Percentiles rank a stretch among this genome's conserved stretches.
Evolutionary conservation across 2,329 filamentous ascomycete genomes (phyloP).

Genomic region (Venturia carpophila): DNA sequence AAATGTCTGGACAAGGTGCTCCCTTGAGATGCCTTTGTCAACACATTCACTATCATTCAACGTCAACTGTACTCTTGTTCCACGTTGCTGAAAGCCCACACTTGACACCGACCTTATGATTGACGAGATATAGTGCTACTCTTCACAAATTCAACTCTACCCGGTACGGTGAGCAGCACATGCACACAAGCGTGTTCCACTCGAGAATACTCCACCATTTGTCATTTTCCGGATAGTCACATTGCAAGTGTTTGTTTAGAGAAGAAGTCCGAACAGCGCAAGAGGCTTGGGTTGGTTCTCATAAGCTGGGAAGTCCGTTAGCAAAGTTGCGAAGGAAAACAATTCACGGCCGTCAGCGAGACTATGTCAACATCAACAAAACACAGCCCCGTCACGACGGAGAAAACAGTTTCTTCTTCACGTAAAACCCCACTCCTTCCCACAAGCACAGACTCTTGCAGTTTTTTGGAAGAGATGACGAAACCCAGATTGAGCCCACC

Average conservation of each 20-base stretch:
- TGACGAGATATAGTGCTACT: background rate
- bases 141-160: background rate
- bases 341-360: background rate
- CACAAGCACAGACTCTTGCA: background rate
- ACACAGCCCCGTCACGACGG: background rate
- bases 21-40: background rate
- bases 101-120: background rate
- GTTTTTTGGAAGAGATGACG: background rate
- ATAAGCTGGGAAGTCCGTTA: background rate
- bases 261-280: background rate
- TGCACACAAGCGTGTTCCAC: conserved; percentile 1
- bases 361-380: background rate
- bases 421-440: background rate
- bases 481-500: background rate
- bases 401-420: background rate
- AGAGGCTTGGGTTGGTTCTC: background rate
- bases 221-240: conserved; percentile 6
- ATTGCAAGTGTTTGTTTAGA: background rate
- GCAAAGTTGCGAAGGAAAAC: background rate
- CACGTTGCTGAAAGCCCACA: background rate
- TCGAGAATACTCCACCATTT: background rate
- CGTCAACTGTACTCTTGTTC: conserved; percentile 1
- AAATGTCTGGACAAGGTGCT: background rate
- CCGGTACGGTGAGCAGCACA: conserved; percentile 1
- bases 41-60: background rate